Evolutionary conservation across 768 basidiomycete species (phyloP).

Genomic region (Rhodotorula diobovata): DNA sequence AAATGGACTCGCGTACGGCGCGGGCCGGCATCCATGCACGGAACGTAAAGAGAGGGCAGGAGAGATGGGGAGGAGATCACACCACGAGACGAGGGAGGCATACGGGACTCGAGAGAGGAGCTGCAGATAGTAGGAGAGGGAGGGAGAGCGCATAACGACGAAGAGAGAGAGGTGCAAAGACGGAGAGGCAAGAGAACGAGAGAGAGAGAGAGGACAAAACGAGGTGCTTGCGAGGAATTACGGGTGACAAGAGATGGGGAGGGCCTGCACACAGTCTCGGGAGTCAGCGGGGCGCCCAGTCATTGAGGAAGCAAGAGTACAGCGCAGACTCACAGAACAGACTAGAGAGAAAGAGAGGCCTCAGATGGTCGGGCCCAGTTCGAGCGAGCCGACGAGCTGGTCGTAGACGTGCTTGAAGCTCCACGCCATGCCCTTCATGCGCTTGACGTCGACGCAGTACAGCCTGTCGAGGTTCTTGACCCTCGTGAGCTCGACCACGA

Average conservation of each 20-base stretch:
- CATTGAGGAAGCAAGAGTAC: not conserved
- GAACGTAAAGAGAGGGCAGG: no score
- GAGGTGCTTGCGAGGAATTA: no score
- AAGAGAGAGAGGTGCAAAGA: not conserved
- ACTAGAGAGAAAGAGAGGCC: not conserved
- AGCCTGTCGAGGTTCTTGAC: slow-evolving; percentile 84
- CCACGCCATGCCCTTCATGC: slow-evolving; percentile 75
- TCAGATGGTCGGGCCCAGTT: slow-evolving; percentile 12
- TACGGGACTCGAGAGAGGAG: no score
- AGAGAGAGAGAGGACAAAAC: not conserved
- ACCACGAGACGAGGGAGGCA: no score
- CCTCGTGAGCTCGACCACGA: slow-evolving; percentile 87
- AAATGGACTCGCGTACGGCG: no score
- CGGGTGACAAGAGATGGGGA: no score
- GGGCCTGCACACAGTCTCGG: no score
- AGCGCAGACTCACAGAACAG: no score
- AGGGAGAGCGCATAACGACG: not conserved
- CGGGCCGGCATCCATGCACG: no score
- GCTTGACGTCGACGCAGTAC: slow-evolving; percentile 83
- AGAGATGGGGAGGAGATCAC: no score
- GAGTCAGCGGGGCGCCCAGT: no score
- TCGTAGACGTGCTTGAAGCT: slow-evolving; percentile 48
- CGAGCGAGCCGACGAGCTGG: slow-evolving; percentile 19
- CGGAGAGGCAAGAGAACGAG: not conserved
- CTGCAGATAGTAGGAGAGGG: not conserved